Evolutionary conservation across 768 basidiomycete species (phyloP).

Genomic region (Boletus tomentosulus): DNA sequence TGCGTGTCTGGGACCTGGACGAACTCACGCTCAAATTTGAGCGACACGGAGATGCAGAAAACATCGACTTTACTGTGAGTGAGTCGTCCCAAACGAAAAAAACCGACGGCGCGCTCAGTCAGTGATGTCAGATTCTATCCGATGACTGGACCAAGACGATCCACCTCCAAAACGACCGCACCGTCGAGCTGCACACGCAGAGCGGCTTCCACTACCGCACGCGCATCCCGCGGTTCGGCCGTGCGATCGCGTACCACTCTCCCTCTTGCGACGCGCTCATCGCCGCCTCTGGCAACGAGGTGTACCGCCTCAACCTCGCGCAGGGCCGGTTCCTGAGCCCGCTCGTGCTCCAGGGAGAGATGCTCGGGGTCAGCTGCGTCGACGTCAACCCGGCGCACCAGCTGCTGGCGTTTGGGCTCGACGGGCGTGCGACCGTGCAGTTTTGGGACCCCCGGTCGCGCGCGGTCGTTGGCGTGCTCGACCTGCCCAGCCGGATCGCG

Average conservation of each 20-base stretch:
- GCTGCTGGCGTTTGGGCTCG: slow-evolving; percentile 82
- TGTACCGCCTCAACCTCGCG: slow-evolving; percentile 93
- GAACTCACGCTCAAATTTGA: slow-evolving; percentile 93
- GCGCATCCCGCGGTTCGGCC: slow-evolving; percentile 91
- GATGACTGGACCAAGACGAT: slow-evolving; percentile 99
- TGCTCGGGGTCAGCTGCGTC: slow-evolving; percentile 79
- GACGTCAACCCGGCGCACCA: slow-evolving; percentile 95
- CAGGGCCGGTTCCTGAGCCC: slow-evolving; percentile 92
- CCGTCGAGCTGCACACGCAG: slow-evolving; percentile 91
- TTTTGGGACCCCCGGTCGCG: slow-evolving; percentile 96
- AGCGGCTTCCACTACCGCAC: slow-evolving; percentile 89
- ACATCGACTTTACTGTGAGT: slow-evolving; percentile 97
- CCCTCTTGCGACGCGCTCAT: slow-evolving; percentile 90
- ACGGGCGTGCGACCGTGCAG: slow-evolving; percentile 83
- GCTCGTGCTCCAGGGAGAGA: slow-evolving; percentile 45
- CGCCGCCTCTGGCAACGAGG: slow-evolving; percentile 78
- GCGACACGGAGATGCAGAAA: slow-evolving; percentile 93
- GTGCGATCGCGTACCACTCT: slow-evolving; percentile 88
- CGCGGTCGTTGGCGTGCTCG: slow-evolving; percentile 63
- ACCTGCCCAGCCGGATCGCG: slow-evolving; percentile 52
- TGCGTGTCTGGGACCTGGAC: slow-evolving; percentile 92
- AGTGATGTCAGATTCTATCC: slow-evolving; percentile 67
- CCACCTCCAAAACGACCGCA: slow-evolving; percentile 94
- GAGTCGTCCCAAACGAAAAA: slow-evolving; percentile 30
- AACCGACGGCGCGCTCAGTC: slow-evolving; percentile 1